phyloP scores from a whole-genome alignment of 2,329 filamentous ascomycete species.

The Calonectria fujianensis region DNA sequence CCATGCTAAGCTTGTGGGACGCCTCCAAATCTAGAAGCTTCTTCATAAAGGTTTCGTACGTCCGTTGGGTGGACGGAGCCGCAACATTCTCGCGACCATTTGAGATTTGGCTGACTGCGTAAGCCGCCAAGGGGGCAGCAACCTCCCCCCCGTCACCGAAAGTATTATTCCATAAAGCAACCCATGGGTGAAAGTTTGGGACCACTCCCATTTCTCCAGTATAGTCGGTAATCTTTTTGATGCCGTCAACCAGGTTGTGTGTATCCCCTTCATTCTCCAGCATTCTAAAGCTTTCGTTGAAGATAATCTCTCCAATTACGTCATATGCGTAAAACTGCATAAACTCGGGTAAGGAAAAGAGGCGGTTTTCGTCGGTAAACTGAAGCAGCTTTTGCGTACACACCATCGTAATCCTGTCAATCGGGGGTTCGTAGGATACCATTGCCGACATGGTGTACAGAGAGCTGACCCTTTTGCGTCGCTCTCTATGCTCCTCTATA shows the following conservation, averaged over 20 bases:
- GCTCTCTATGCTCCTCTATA: background rate
- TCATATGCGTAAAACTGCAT: conserved; percentile 47
- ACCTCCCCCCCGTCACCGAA: background rate
- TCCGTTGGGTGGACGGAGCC: background rate
- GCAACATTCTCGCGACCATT: background rate
- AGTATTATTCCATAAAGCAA: too few species aligned
- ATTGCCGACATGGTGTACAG: conserved; percentile 19
- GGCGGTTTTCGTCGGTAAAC: background rate
- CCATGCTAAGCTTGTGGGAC: background rate
- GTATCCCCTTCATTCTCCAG: background rate
- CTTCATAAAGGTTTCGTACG: conserved; percentile 4
- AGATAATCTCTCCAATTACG: conserved; percentile 36
- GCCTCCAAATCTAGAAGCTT: background rate
- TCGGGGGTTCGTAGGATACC: background rate
- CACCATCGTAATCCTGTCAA: background rate
- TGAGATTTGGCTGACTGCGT: background rate
- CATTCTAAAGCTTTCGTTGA: background rate
- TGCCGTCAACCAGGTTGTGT: background rate
- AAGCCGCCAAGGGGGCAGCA: background rate
- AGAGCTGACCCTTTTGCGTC: background rate
- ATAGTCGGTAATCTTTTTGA: background rate
- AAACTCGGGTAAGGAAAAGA: background rate
- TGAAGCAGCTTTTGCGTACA: background rate
- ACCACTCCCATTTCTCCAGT: background rate
- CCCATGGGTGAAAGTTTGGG: background rate